A percentile compares a stretch with the other conserved stretches of the same genome.
Conservation (phyloP, 2,329 filamentous ascomycete species). For the Beauveria brongniartii region DNA sequence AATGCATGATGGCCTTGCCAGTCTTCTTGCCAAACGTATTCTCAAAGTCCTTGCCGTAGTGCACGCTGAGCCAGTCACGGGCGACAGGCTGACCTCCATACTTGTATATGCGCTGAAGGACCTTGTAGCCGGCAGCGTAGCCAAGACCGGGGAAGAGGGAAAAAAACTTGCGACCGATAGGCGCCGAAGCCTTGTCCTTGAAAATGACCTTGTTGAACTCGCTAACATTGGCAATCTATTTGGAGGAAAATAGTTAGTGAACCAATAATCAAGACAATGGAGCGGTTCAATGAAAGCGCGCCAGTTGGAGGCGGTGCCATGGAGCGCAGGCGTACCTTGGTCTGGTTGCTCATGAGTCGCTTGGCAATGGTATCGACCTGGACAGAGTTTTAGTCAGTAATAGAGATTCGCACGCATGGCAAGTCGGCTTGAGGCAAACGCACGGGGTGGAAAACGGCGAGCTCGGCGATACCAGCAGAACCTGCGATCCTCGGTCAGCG, state of each 20-base stretch:
- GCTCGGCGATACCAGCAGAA: conserved; percentile 84
- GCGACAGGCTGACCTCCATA: conserved; percentile 96
- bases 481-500: conserved; percentile 41
- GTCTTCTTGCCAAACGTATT: conserved; percentile 89
- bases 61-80: conserved; percentile 72
- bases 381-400: neutral
- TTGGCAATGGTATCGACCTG: conserved; percentile 97
- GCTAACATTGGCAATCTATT: conserved; percentile 28
- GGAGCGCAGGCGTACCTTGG: conserved; percentile 48
- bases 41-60: conserved; percentile 82
- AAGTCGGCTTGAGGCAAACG: conserved; percentile 5
- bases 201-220: conserved; percentile 90
- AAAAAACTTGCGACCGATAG: conserved; percentile 71
- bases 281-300: neutral
- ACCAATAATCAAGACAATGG: neutral
- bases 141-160: conserved; percentile 95
- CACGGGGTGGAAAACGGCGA: conserved; percentile 88
- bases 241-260: conserved; percentile 14
- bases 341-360: conserved; percentile 97
- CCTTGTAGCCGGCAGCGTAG: conserved; percentile 96
- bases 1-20: conserved; percentile 97
- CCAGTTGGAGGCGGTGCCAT: neutral
- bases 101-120: conserved; percentile 96
- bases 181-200: conserved; percentile 72
- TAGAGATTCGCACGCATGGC: neutral